These are phyloP conservation scores for Amaranthus hypochondriacus DNA, from an alignment of 148 eudicot genomes.

Conservation along the genomic window DNA sequence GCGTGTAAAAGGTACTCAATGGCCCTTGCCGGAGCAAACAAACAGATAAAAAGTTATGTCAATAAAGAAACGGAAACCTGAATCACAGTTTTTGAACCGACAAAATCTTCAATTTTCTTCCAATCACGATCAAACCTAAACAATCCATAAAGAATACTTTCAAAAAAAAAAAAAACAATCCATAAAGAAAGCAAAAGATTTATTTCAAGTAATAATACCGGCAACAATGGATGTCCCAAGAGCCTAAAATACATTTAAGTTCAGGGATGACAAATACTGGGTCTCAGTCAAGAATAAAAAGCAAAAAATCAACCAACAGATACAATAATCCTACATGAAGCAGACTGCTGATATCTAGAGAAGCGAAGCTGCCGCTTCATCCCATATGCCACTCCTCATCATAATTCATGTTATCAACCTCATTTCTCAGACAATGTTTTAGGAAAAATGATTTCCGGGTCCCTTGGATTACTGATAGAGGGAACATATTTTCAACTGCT, in stretches of 20 bases:
- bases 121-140: conserved; percentile 92
- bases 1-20: background rate
- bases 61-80: conserved; percentile 48
- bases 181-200: conserved; percentile 5
- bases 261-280: background rate
- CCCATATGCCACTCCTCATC: background rate
- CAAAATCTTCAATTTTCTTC: conserved; percentile 96
- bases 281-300: background rate
- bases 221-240: conserved; percentile 2
- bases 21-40: conserved; percentile 3
- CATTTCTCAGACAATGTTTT: background rate
- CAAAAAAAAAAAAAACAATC: conserved; percentile 10
- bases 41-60: background rate
- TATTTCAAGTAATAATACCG: conserved; percentile 1
- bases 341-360: background rate
- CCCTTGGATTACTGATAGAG: too few relatives aligned
- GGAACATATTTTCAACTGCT: too few relatives aligned
- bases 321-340: background rate
- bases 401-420: background rate
- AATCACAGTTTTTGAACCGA: conserved; percentile 86
- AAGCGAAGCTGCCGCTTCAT: background rate
- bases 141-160: conserved; percentile 3
- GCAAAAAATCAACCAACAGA: background rate
- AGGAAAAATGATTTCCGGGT: too few relatives aligned
- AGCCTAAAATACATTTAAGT: background rate